Evolutionary conservation across 352 stramenopile species (phyloP), one percentile per base, ranked within the genome.

Genomic region (Bremia lactucae): DNA sequence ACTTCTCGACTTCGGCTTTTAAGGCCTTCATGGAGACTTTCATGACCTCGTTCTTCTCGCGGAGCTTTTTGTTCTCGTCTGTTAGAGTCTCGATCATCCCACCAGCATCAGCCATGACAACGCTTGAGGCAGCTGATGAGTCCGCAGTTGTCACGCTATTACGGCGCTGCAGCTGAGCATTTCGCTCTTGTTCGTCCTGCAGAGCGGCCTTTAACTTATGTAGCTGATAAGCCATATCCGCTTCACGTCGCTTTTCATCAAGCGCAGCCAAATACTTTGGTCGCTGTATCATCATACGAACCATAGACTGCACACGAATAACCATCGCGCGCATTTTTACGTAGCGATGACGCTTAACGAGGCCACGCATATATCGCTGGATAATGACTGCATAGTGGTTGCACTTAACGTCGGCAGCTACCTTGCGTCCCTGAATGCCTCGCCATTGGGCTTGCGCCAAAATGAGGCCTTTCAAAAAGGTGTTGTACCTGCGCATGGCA

Each of bases 161-260:
- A 8, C 73, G 71, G 2, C 73, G 71, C 36, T 87, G 58, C 13
- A 89, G 55, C 42, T 73, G 49, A 10, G 74, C 80, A 56, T 85
- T 92, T 14, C 80, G 73, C 25, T 69, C 48, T 36, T 92, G 72
- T 41, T 92, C 80, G 52, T 89, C 75, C 16, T 81, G 70, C 13
- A 93, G 55, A 18, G 77, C 75, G 11, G 80, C 61, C 52, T 93
- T 83, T 2, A 93, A 59, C 41, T 78, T 76, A 16, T 87, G 47
- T 10, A 93, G 55, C 45, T 93, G 81, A 52, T 83, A 91, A 31
- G 69, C 61, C 81, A 93, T 93, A 49, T 93, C 76, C 26, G 77
- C 78, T 49, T 93, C 72, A 39, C 83, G 55, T 50, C 85, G 83
- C 55, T 89, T 74, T 28, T 93, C 78, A 22, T 88, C 56, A 8